phyloP scores from a whole-genome alignment of 2,329 filamentous ascomycete genomes.

The Neonectria neomacrospora region DNA sequence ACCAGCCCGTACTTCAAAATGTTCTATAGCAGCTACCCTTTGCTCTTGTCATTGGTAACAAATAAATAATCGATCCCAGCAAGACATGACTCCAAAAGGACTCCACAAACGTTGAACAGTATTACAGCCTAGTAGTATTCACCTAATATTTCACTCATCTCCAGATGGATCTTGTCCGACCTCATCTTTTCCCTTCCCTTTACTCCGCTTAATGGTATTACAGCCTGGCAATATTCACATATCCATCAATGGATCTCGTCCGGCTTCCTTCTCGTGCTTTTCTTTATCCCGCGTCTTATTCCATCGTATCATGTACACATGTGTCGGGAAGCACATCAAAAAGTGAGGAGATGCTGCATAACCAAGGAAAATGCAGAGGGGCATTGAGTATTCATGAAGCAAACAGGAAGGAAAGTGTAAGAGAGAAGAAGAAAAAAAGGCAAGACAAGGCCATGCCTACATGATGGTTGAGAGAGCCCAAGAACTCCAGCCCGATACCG shows the following conservation, averaged over 20 bases:
- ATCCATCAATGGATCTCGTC: constrained; percentile 5
- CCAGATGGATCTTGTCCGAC: background rate
- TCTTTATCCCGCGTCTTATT: constrained; percentile 3
- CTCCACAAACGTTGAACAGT: background rate
- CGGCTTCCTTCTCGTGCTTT: constrained; percentile 2
- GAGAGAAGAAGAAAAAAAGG: constrained; percentile 25
- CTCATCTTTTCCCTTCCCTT: background rate
- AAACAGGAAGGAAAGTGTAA: constrained; percentile 28
- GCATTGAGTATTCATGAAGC: constrained; percentile 36
- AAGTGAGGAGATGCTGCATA: constrained; percentile 26
- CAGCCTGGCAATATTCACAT: background rate
- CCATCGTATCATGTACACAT: constrained; percentile 22
- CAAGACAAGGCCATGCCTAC: constrained; percentile 40
- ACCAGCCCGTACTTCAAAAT: background rate
- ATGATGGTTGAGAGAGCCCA: constrained; percentile 41
- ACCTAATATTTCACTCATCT: background rate
- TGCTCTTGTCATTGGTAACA: background rate
- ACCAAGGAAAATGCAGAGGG: constrained; percentile 27
- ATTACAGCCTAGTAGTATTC: constrained; percentile 5
- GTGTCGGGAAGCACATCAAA: constrained; percentile 32
- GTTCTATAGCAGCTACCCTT: background rate
- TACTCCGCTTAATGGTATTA: background rate
- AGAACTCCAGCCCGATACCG: constrained; percentile 41
- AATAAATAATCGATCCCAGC: background rate
- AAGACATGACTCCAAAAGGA: background rate